Evolutionary conservation across 345 rosid species (phyloP).

Genomic region (Odontarrhena argentea): DNA sequence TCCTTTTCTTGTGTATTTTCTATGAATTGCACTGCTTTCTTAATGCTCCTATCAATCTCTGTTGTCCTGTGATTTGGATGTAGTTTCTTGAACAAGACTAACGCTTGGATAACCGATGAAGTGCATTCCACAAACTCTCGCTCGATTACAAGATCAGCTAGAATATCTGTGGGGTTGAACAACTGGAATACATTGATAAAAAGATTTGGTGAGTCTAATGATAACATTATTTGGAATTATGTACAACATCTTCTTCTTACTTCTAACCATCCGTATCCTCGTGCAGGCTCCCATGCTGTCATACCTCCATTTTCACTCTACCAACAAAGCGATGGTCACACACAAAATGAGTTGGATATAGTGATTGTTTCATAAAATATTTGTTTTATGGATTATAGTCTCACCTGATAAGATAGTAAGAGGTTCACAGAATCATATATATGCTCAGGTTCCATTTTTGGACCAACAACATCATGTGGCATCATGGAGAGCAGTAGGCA

Average conservation of each 20-base stretch:
- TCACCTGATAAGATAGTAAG: conserved; percentile 49
- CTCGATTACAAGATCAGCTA: conserved; percentile 44
- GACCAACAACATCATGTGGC: conserved; percentile 39
- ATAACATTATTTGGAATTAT: background rate
- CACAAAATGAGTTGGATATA: background rate
- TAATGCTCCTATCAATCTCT: conserved; percentile 40
- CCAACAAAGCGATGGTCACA: conserved; percentile 7
- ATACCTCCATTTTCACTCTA: conserved; percentile 51
- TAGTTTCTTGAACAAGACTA: conserved; percentile 36
- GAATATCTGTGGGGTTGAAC: conserved; percentile 62
- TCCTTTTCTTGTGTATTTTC: conserved; percentile 36
- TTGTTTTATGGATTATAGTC: background rate
- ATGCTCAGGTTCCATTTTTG: conserved; percentile 37
- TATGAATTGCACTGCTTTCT: conserved; percentile 28
- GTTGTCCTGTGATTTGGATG: conserved; percentile 37
- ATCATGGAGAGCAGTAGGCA: conserved; percentile 43
- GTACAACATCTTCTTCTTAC: background rate
- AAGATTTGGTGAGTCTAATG: background rate
- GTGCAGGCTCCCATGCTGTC: conserved; percentile 37
- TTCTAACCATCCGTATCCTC: conserved; percentile 34
- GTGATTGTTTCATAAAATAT: background rate
- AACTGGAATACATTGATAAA: conserved; percentile 39
- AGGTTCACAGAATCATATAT: conserved; percentile 43
- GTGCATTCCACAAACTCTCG: conserved; percentile 48
- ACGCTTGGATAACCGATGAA: conserved; percentile 41